Evolutionary conservation across 225 moss, liverwort and hornwort species (phyloP), one percentile per base, ranked within the genome.

Genomic region (Marchantia paleacea): DNA sequence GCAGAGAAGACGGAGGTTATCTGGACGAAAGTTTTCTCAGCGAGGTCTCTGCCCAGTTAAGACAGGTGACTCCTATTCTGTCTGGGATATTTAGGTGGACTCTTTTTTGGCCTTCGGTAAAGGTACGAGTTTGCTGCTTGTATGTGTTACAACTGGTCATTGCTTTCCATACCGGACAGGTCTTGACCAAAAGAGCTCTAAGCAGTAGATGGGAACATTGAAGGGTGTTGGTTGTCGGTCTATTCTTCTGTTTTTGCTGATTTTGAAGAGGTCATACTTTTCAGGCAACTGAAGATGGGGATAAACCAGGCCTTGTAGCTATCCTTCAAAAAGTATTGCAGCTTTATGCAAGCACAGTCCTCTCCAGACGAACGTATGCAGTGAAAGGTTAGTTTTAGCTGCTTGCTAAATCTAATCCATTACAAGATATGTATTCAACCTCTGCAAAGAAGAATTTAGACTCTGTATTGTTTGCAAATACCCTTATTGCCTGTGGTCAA

Each of bases 241-340:
- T 47, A 39, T 65, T 31, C 39, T 39, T 64, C 28, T 68, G 28
- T 6, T 8, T 0, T 29, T 55, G 47, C 47, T 70, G 30, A 12
- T 52, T 76, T 53, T 81, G 30, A 76, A 62, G 3, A 29, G 60
- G 60, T 53, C 28, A 2, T 26, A 6, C 0, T 24, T 24, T 79
- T 60, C 88, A 99, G 99, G 95, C 95, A 52, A 92, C 88, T 78
- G 95, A 93, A 79, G 95, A 95, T 86, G 86, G 85, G 60, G 95
- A 99, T 81, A 94, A 95, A 76, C 99, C 95, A 58, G 99, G 99
- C 73, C 87, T 99, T 61, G 95, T 99, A 60, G 95, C 94, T 62
- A 95, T 99, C 80, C 92, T 99, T 52, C 94, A 99, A 73, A 99
- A 99, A 88, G 92, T 99, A 69, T 86, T 99, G 75, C 94, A 99